A percentile compares a stretch with the other conserved stretches of the same genome.
phyloP scores from a whole-genome alignment of 2,329 filamentous ascomycete genomes.

The Pseudocercospora eumusae region DNA sequence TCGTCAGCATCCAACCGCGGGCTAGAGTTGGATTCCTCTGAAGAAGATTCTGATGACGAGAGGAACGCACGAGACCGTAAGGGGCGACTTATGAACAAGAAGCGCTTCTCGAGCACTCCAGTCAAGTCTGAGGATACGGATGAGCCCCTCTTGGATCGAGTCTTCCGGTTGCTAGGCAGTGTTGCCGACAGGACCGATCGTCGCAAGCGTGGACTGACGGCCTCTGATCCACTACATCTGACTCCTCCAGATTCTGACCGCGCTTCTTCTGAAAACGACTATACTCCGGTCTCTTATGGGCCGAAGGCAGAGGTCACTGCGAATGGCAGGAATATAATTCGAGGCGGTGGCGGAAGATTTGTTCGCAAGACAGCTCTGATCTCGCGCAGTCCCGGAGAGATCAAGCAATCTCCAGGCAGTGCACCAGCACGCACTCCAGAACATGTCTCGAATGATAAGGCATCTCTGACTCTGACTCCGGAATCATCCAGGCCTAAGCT shows the following conservation, averaged over 20 bases:
- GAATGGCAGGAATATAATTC: slow-evolving; percentile 22
- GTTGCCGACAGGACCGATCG: slow-evolving; percentile 25
- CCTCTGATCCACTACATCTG: slow-evolving; percentile 16
- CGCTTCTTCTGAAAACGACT: slow-evolving; percentile 9
- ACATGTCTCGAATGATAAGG: background rate
- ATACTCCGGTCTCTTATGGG: background rate
- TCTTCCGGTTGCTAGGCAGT: slow-evolving; percentile 21
- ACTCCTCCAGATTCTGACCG: slow-evolving; percentile 15
- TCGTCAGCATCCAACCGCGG: slow-evolving; percentile 5
- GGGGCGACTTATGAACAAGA: slow-evolving; percentile 15
- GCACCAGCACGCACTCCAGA: background rate
- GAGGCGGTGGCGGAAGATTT: slow-evolving; percentile 23
- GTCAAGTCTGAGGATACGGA: slow-evolving; percentile 13
- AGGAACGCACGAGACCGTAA: slow-evolving; percentile 6
- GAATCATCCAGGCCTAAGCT: slow-evolving; percentile 23
- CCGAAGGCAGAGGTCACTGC: slow-evolving; percentile 19
- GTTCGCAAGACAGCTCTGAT: slow-evolving; percentile 13
- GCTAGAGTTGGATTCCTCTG: background rate
- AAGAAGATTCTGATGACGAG: slow-evolving; percentile 8
- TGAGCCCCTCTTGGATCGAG: slow-evolving; percentile 19
- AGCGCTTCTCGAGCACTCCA: background rate
- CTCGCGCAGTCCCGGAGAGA: background rate
- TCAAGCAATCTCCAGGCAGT: background rate
- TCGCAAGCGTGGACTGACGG: slow-evolving; percentile 17
- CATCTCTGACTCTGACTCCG: background rate